Evolutionary conservation across 371 early-diverging fungal species (phyloP).

Genomic region (Mucor piriformis): DNA sequence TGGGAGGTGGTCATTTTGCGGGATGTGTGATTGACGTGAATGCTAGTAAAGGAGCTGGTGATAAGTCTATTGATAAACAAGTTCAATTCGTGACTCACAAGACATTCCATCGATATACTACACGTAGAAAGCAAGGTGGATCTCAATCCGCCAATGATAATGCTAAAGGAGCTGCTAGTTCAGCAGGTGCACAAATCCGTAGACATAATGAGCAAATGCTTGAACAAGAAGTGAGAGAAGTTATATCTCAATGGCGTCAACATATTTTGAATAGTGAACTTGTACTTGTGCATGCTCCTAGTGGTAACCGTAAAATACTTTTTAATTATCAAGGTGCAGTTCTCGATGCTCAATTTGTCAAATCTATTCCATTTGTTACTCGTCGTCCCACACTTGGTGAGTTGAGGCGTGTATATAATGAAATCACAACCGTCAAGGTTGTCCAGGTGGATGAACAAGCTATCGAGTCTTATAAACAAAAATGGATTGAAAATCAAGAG

Average conservation of each 20-base stretch:
- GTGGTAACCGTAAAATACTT: conserved; percentile 60
- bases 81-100: conserved; percentile 71
- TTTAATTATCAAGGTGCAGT: conserved; percentile 68
- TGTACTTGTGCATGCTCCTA: conserved; percentile 73
- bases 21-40: conserved; percentile 82
- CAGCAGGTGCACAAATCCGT: conserved; percentile 90
- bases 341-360: conserved; percentile 53
- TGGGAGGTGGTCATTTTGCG: conserved; percentile 91
- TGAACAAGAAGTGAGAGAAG: conserved; percentile 74
- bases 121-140: conserved; percentile 95
- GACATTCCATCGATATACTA: conserved; percentile 93
- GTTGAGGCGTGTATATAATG: conserved; percentile 52
- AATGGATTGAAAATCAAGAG: conserved; percentile 34
- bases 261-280: conserved; percentile 52
- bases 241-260: conserved; percentile 71
- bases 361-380: conserved; percentile 78
- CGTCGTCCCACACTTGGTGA: conserved; percentile 74
- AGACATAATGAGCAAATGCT: conserved; percentile 86
- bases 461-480: conserved; percentile 27
- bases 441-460: conserved; percentile 47
- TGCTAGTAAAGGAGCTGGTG: conserved; percentile 40
- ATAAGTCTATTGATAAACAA: conserved; percentile 27
- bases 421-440: conserved; percentile 59
- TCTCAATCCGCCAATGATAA: conserved; percentile 83
- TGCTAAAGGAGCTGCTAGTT: conserved; percentile 83